These are phyloP conservation scores for Pyronema omphalodes DNA, from an alignment of 495 filamentous ascomycete genomes.

Conservation along the genomic window DNA sequence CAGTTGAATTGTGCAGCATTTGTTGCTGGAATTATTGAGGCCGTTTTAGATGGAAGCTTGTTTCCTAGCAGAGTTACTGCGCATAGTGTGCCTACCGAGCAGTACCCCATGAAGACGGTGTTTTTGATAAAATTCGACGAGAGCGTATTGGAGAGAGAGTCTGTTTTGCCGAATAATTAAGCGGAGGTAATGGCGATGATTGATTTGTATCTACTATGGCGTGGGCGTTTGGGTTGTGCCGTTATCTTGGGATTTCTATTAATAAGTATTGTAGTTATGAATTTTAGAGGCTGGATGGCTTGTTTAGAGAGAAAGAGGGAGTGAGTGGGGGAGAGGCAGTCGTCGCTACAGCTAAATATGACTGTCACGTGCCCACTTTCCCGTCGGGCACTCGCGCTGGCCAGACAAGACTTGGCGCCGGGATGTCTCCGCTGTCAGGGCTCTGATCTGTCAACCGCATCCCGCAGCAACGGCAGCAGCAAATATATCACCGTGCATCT, in stretches of 20 bases:
- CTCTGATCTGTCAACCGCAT: no score
- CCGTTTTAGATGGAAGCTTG: slow-evolving; percentile 77
- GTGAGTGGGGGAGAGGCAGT: no score
- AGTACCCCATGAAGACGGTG: slow-evolving; percentile 91
- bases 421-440: no score
- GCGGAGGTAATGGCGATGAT: background rate
- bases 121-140: slow-evolving; percentile 82
- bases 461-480: no score
- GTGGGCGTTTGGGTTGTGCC: background rate
- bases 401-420: no score
- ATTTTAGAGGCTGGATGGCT: no score
- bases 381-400: no score
- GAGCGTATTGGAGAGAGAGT: slow-evolving; percentile 81
- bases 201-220: background rate
- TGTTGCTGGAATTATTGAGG: slow-evolving; percentile 89
- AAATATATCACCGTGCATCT: no score
- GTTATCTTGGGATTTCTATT: background rate
- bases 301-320: no score
- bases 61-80: slow-evolving; percentile 81
- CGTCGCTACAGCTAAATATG: no score
- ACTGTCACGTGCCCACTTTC: no score
- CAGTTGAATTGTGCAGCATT: slow-evolving; percentile 92
- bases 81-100: slow-evolving; percentile 62
- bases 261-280: background rate
- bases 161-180: slow-evolving; percentile 29